Evolutionary conservation across 2,329 filamentous ascomycete species (phyloP).

Genomic region (Fonsecaea multimorphosa): DNA sequence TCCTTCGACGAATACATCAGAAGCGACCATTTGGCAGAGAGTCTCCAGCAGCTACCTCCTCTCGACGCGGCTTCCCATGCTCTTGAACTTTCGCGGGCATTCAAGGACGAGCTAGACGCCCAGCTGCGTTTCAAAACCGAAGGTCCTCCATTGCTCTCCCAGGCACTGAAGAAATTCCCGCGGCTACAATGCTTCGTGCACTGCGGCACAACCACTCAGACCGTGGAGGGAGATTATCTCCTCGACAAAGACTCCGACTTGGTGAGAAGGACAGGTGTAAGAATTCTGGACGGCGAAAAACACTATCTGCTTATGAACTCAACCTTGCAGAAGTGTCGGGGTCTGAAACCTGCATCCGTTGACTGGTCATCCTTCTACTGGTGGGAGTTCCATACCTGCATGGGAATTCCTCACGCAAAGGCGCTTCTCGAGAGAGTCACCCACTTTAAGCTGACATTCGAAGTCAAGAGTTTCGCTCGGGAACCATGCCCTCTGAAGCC

Average conservation of each 20-base stretch:
- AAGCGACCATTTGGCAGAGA: neutral
- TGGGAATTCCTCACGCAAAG: constrained; percentile 9
- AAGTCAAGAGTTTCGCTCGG: constrained; percentile 18
- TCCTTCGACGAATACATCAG: constrained; percentile 4
- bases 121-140: neutral
- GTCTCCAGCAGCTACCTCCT: neutral
- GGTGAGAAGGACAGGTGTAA: constrained; percentile 10
- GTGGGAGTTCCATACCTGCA: constrained; percentile 19
- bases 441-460: constrained; percentile 4
- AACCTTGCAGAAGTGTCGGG: constrained; percentile 11
- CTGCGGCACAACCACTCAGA: neutral
- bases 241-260: constrained; percentile 9
- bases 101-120: neutral
- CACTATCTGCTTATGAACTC: constrained; percentile 15
- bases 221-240: constrained; percentile 3
- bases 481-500: constrained; percentile 7
- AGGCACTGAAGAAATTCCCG: constrained; percentile 1
- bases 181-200: constrained; percentile 8
- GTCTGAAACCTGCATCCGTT: constrained; percentile 8
- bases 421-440: constrained; percentile 8
- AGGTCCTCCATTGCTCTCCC: neutral
- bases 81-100: neutral
- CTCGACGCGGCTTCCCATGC: constrained; percentile 11
- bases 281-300: neutral
- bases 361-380: constrained; percentile 12